Evolutionary conservation across 495 filamentous ascomycete genomes (phyloP), one percentile per base, ranked within the genome.

Genomic region (Penicillium egyptiacum): DNA sequence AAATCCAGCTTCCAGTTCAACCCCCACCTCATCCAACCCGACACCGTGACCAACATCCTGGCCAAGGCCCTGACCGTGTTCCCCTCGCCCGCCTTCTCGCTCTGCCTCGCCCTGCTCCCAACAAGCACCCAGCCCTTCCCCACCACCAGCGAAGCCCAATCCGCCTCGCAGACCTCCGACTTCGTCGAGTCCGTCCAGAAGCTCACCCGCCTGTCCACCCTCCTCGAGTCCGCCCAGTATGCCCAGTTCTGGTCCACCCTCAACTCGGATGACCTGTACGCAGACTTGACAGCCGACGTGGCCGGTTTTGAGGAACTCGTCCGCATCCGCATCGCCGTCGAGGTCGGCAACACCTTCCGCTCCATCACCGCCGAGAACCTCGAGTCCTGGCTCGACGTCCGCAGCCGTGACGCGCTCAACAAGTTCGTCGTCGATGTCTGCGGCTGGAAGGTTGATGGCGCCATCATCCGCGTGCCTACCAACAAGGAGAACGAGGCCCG

Each of bases 401-500:
- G 79, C 43, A 88, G 86, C 53, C 79, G 83, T 45, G 80, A 79
- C 52, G 84, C 84, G 41, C 89, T 95, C 23, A 81, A 87, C 50
- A 86, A 88, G 66, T 97, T 97, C 67, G 85, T 93, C 43, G 74
- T 73, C 47, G 89, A 90, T 64, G 88, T 92, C 41, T 96, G 89
- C 65, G 89, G 86, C 65, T 99, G 95, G 95, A 84, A 83, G 63
- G 79, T 97, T 28, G 84, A 87, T 30, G 80, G 74, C 42, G 81
- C 78, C 12, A 75, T 85, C 26, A 83, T 93, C 50, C 85, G 84
- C 72, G 82, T 93, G 33, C 94, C 95, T 46, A 79, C 88, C 69
- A 99, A 98, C 73, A 88, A 94, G 73, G 95, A 99, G 81, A 99
- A 99, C 74, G 92, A 98, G 84, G 95, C 91, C 28, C 92, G 94